Evolutionary conservation across 2,329 filamentous ascomycete genomes (phyloP).

Genomic region (Colletotrichum sp.): DNA sequence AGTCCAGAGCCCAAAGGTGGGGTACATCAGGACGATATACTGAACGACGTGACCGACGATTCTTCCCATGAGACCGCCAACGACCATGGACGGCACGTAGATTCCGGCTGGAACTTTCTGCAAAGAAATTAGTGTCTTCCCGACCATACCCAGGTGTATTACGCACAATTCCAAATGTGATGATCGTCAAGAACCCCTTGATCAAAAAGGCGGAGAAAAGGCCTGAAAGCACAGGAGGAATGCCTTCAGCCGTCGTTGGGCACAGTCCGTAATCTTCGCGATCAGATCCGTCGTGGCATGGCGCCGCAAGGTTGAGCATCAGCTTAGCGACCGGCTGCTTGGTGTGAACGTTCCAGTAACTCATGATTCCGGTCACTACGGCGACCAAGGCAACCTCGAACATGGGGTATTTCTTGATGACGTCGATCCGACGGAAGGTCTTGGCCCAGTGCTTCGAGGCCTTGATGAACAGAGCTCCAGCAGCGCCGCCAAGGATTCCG

Average conservation of each 20-base stretch:
- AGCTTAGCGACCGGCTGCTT: conserved; percentile 90
- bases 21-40: conserved; percentile 77
- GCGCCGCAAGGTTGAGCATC: conserved; percentile 87
- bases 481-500: conserved; percentile 81
- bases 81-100: conserved; percentile 98
- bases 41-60: conserved; percentile 87
- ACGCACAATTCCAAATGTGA: conserved; percentile 87
- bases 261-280: conserved; percentile 78
- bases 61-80: conserved; percentile 89
- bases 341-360: conserved; percentile 93
- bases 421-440: conserved; percentile 79
- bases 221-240: conserved; percentile 76
- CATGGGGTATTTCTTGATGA: conserved; percentile 84
- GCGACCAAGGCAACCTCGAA: conserved; percentile 90
- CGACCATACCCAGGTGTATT: no score
- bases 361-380: conserved; percentile 79
- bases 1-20: conserved; percentile 75
- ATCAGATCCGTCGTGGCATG: conserved; percentile 73
- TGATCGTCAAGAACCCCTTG: conserved; percentile 85
- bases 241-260: conserved; percentile 73
- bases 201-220: conserved; percentile 83
- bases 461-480: conserved; percentile 95
- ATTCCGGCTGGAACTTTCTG: conserved; percentile 94
- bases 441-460: conserved; percentile 89
- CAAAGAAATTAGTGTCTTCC: conserved; percentile 14